Base-by-base conservation (phyloP, 2,329 filamentous ascomycete species). In the Diplodia sapinea region DNA sequence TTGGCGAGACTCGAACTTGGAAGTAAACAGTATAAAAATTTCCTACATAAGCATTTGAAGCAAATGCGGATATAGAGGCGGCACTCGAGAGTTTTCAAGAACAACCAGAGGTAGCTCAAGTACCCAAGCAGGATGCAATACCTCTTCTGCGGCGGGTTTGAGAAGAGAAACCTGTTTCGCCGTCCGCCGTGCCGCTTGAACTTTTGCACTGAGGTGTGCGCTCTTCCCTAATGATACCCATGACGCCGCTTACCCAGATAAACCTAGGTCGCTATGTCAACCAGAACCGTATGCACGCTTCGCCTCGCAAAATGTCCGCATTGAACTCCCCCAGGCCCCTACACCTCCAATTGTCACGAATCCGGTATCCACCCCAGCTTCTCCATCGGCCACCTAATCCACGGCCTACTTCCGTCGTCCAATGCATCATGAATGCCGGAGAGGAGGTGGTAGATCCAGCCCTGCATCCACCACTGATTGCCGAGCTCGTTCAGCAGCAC, bases 341-440 rank as follows among this genome's bases (percentile, higher is more conserved):
- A 26, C 26, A 26, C 2, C 29, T 36, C 51, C 36, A 0, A 20
- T 40, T 12, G 31, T 47, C 12, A 47, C 23, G 7, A 31, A 13
- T 63, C 59, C 2, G 64, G 54, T 9, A 66, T 52, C 65, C 65
- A 67, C 1, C 65, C 65, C 36, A 67, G 13, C 56, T 62, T 57
- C 56, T 67, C 65, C 20, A 62, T 62, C 11, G 65, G 65, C 56
- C 55, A 62, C 29, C 36, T 43, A 5, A 67, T 52, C 65, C 65
- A 67, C 20, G 43, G 43, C 17, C 36, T 61, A n/a, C 36, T 61
- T 2, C 56, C 65, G 17, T 61, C 31, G 9, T 67, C 65, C 65
- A 67, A 15, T 8, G 56, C 20, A 5, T 55, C 43, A n/a, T 67
- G 52, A 6, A 67, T 38, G 26, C 56, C 56, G 2, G 55, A 23